A percentile compares a stretch with the other conserved stretches of the same genome.
Evolutionary conservation across 805 yeast genomes (phyloP).

Genomic region (Kuraishia cidri): DNA sequence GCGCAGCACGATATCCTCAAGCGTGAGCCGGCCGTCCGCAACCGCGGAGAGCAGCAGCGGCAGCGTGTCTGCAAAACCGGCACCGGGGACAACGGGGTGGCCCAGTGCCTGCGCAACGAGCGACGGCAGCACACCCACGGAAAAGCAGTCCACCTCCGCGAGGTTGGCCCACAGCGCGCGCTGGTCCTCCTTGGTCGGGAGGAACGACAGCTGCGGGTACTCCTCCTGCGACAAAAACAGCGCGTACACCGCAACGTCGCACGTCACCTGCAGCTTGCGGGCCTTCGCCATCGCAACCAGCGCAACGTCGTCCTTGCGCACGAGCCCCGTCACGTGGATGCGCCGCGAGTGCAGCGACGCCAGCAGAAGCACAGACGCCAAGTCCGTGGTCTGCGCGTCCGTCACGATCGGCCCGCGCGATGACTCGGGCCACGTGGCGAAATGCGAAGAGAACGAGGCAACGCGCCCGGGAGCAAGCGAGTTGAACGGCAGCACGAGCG

Average conservation of each 20-base stretch:
- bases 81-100: conserved; percentile 53
- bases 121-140: conserved; percentile 75
- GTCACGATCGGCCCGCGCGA: conserved; percentile 68
- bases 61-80: conserved; percentile 72
- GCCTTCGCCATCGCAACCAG: conserved; percentile 80
- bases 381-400: conserved; percentile 84
- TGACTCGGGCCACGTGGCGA: conserved; percentile 73
- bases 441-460: conserved; percentile 70
- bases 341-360: conserved; percentile 82
- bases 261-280: conserved; percentile 74
- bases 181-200: conserved; percentile 80
- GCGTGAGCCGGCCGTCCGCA: conserved; percentile 57
- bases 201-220: conserved; percentile 59
- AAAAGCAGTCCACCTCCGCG: conserved; percentile 72
- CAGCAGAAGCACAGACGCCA: conserved; percentile 85
- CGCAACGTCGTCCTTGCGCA: conserved; percentile 72
- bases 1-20: conserved; percentile 62
- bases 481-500: conserved; percentile 75
- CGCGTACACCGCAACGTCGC: conserved; percentile 79
- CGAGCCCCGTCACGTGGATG: conserved; percentile 84
- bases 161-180: conserved; percentile 73
- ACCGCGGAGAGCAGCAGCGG: conserved; percentile 82
- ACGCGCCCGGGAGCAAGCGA: conserved; percentile 62
- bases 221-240: conserved; percentile 69
- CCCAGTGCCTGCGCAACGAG: conserved; percentile 60